A percentile compares a stretch with the other conserved stretches of the same genome.
Conservation (phyloP, 2,329 filamentous ascomycete species). For the Dothistroma septosporum region DNA sequence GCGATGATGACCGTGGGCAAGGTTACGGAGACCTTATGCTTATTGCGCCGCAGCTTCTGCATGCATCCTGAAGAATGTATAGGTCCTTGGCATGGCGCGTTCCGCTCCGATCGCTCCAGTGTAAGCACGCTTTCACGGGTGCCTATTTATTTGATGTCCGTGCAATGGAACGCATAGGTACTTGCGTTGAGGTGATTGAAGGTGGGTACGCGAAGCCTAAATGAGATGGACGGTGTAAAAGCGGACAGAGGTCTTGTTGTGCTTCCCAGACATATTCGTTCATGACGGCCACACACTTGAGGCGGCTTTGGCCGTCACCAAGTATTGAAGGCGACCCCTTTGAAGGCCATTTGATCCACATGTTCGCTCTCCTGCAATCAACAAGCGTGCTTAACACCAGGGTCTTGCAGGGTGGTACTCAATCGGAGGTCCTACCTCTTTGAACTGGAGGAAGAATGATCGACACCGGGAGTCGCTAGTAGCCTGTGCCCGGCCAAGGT, state of each 20-base stretch:
- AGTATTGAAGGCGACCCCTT: slow-evolving; percentile 19
- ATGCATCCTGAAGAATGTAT: slow-evolving; percentile 20
- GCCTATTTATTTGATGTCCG: neutral
- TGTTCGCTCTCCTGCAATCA: slow-evolving; percentile 24
- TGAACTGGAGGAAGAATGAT: slow-evolving; percentile 19
- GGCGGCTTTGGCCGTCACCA: slow-evolving; percentile 19
- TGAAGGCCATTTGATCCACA: slow-evolving; percentile 23
- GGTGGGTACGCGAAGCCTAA: neutral
- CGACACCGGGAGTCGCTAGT: slow-evolving; percentile 22
- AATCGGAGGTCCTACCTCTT: slow-evolving; percentile 33
- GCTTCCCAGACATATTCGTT: slow-evolving; percentile 4
- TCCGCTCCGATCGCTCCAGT: slow-evolving; percentile 21
- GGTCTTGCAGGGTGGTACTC: slow-evolving; percentile 27
- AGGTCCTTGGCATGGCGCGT: slow-evolving; percentile 24
- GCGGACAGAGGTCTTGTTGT: slow-evolving; percentile 17
- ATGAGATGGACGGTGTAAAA: slow-evolving; percentile 2
- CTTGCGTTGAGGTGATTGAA: neutral
- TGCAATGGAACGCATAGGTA: neutral
- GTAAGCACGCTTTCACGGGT: slow-evolving; percentile 16
- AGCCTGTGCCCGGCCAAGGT: slow-evolving; percentile 19
- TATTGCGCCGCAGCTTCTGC: slow-evolving; percentile 20
- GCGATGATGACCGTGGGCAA: slow-evolving; percentile 14
- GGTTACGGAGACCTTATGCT: slow-evolving; percentile 21
- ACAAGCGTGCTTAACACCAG: slow-evolving; percentile 26
- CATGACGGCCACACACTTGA: slow-evolving; percentile 12